Evolutionary conservation across 1,284 basidiomycete genomes (phyloP), one percentile per base, ranked within the genome.

Genomic region (Ustilago crameri): DNA sequence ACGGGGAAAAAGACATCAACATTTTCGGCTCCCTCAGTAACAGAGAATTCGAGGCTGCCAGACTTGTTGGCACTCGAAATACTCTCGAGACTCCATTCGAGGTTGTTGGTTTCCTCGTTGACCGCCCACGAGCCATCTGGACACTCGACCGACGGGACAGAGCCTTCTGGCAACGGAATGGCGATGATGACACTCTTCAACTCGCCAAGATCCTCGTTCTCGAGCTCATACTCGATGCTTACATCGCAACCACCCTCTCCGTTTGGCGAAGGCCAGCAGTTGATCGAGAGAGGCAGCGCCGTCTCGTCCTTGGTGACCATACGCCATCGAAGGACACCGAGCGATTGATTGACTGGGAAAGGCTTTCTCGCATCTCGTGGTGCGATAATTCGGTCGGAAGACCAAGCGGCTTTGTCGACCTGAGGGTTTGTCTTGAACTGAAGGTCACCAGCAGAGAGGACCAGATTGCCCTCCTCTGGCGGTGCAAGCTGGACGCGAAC

Each of bases 391-490:
- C 91, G 67, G 23, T 90, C 89, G 43, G 80, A 61, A 0, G 88
- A 88, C 49, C 90, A 89, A 0, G 86, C 86, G 66, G 94, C 93
- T 85, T 94, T 96, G 76, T 90, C 92, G 7, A 96, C 91, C 66
- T 96, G 91, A 8, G 95, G 95, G 80, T 97, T 95, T 77, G 97
- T 94, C 85, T 97, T 96, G 88, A 95, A 96, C 84, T 76, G 93
- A 35, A 97, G 85, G 47, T 88, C 89, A 55, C 85, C 85, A 5
- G 67, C 86, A 66, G 89, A 88, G 75, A 91, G 89, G 64, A 89
- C 88, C 12, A 88, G 86, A n/a, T 88, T 84, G 35, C 88, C 85
- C 5, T 72, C 52, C 2, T 78, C 57, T 3, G 83, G 80, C 1
- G 88, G 86, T 1, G 88, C 85, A 32, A 98, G 88, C 9, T 86